Base-by-base conservation (phyloP, 23 red algal species). In the Gracilaria gracilis region DNA sequence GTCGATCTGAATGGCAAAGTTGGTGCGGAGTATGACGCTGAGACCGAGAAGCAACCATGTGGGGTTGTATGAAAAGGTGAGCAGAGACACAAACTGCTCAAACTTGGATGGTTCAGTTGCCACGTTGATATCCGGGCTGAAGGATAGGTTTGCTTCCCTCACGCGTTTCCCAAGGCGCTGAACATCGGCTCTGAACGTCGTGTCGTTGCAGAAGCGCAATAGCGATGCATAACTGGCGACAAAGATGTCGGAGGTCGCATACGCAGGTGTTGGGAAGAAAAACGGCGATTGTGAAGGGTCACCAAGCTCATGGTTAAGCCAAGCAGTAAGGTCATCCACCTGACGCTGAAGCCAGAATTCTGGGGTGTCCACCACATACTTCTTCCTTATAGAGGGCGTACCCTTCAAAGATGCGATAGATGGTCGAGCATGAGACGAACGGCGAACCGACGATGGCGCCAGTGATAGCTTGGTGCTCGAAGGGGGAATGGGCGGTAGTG, bases 241-340 rank as follows among this genome's bases (percentile, higher is more conserved):
- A 42, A 77, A 79, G 50, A 76, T 33, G 23, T 35, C 65, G 14
- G 65, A 57, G 6, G 29, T 48, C 4, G 81, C 57, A 48, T 70
- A 48, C 6, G 31, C 32, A 40, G 32, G 29, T 29, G 61, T 44
- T 11, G 61, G 31, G 61, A 66, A 29, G 21, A 25, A 85, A 32
- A 15, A 44, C 7, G 28, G 21, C 31, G 40, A 47, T 15, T 28
- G 11, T 40, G 84, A 48, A 20, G 34, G 47, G 25, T 72, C 47
- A 17, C 65, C 69, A 67, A 88, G 84, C 28, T 75, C 66, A 37
- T 62, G 66, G 31, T 88, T 88, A 21, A 88, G 72, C 84, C 84
- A 88, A 61, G 84, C 67, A 47, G 66, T 77, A 7, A 88, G 84
- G 51, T 88, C 84, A 11, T 75, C 57, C 9, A 40, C 48, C 72